Evolutionary conservation across 2,329 filamentous ascomycete species (phyloP).

Genomic region (Sphaerulina populicola): DNA sequence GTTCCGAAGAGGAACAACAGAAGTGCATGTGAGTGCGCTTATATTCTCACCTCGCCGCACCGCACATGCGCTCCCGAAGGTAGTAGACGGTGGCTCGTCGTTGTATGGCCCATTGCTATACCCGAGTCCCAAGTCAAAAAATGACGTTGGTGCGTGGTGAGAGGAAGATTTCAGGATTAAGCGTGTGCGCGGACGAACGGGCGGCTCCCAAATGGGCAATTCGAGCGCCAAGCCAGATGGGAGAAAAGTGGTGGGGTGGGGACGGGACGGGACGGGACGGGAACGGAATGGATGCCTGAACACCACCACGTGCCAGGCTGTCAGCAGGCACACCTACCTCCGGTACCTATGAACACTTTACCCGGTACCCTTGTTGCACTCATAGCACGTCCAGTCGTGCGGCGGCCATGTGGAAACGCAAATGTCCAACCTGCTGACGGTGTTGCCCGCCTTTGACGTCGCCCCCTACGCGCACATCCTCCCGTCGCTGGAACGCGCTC

Average conservation of each 20-base stretch:
- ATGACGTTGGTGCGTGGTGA: constrained; percentile 1
- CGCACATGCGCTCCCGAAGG: not conserved
- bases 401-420: constrained; percentile 27
- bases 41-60: no score
- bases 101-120: not conserved
- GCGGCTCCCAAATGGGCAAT: not conserved
- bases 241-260: not conserved
- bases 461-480: constrained; percentile 65
- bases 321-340: no score
- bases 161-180: not conserved
- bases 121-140: not conserved
- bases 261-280: no score
- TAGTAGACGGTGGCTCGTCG: not conserved
- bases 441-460: constrained; percentile 71
- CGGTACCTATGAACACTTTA: no score
- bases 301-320: not conserved
- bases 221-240: not conserved
- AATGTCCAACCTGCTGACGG: constrained; percentile 79
- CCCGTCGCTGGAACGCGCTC: constrained; percentile 67
- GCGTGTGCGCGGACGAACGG: not conserved
- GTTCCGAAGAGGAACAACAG: not conserved
- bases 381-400: not conserved
- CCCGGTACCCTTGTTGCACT: no score
- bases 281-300: not conserved
- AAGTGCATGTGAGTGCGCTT: not conserved